Percentiles rank a stretch among this genome's conserved stretches.
Conservation (phyloP, 2,329 filamentous ascomycete species). For the Plenodomus lindquistii region DNA sequence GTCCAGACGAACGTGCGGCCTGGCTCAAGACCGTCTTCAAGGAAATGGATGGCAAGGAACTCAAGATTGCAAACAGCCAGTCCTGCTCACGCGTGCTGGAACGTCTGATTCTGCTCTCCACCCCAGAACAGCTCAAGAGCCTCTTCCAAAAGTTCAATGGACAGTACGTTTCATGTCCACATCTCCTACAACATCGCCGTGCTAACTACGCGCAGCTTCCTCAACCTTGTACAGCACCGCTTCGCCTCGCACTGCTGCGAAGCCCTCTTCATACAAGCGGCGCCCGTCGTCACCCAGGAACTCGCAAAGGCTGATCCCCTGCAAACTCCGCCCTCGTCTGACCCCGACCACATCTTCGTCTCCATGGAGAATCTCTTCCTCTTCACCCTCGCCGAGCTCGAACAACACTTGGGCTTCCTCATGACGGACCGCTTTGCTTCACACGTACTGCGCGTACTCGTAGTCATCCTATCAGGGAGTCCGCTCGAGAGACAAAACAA, state of each 20-base stretch:
- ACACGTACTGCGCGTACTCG: conserved; percentile 82
- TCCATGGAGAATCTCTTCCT: conserved; percentile 87
- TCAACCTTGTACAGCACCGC: conserved; percentile 88
- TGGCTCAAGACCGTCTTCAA: conserved; percentile 78
- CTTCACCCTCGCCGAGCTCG: conserved; percentile 81
- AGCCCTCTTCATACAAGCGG: conserved; percentile 82
- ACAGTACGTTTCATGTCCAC: conserved; percentile 57
- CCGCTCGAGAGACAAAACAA: conserved; percentile 69
- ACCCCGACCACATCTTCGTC: conserved; percentile 56
- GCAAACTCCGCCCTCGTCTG: conserved; percentile 50
- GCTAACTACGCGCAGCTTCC: conserved; percentile 59
- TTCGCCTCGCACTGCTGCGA: conserved; percentile 98
- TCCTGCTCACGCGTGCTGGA: conserved; percentile 94
- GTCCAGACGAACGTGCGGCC: conserved; percentile 61
- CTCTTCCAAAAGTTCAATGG: conserved; percentile 84
- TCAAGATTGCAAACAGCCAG: conserved; percentile 95
- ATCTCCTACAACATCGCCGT: not conserved
- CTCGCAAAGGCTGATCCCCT: conserved; percentile 55
- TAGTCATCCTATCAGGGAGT: conserved; percentile 83
- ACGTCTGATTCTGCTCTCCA: conserved; percentile 81
- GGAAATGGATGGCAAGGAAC: conserved; percentile 87
- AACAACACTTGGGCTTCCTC: conserved; percentile 79
- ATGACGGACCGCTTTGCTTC: conserved; percentile 90
- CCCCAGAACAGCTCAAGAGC: conserved; percentile 77
- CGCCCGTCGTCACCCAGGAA: conserved; percentile 77